Evolutionary conservation across 1,139 yeast genomes (phyloP).

Genomic region (Kazachstania sp.): DNA sequence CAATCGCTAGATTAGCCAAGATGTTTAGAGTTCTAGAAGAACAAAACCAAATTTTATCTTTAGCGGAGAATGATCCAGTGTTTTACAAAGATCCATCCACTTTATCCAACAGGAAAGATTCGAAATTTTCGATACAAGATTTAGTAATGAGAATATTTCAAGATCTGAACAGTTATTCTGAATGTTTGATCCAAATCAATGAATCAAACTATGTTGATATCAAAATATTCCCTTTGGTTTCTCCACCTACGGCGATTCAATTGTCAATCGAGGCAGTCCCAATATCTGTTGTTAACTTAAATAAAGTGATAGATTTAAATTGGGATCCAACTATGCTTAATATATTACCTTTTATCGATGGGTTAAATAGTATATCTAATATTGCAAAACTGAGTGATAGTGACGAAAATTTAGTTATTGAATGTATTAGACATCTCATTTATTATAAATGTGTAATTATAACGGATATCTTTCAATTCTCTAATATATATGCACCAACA

Average conservation of each 20-base stretch:
- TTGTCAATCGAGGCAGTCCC: conserved; percentile 71
- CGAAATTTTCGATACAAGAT: conserved; percentile 60
- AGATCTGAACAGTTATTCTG: conserved; percentile 89
- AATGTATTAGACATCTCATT: conserved; percentile 84
- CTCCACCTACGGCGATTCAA: conserved; percentile 64
- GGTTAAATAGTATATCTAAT: conserved; percentile 70
- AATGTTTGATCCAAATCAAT: conserved; percentile 89
- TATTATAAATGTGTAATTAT: conserved; percentile 81
- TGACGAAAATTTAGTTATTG: conserved; percentile 67
- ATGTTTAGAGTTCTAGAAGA: conserved; percentile 90
- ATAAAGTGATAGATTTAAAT: conserved; percentile 67
- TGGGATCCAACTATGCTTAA: conserved; percentile 98
- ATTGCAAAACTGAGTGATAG: conserved; percentile 79
- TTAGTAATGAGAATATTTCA: conserved; percentile 82
- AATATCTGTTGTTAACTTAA: conserved; percentile 66
- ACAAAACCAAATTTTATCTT: conserved; percentile 70
- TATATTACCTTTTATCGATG: conserved; percentile 78
- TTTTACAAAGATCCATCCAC: conserved; percentile 22
- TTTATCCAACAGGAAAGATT: conserved; percentile 12
- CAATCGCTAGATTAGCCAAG: conserved; percentile 72
- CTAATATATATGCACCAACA: conserved; percentile 84
- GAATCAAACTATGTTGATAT: conserved; percentile 85
- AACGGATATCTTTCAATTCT: conserved; percentile 80
- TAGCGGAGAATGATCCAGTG: conserved; percentile 32
- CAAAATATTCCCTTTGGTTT: conserved; percentile 77